These are phyloP conservation scores for Pseudofabraea citricarpa DNA, from an alignment of 2,329 filamentous ascomycete species.

Conservation along the genomic window DNA sequence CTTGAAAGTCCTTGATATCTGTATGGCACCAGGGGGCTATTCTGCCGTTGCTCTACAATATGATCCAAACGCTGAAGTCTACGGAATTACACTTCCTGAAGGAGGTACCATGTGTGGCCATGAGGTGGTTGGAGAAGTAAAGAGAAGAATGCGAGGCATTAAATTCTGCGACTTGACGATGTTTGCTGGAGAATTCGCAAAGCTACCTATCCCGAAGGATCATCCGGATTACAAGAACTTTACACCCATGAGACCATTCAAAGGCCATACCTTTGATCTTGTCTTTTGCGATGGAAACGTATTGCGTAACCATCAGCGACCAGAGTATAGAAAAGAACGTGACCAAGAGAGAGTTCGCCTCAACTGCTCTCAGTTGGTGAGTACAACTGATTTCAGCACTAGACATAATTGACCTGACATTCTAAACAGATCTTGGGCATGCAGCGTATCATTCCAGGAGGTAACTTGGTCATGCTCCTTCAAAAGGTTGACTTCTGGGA, in stretches of 20 bases:
- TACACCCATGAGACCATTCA: conserved; percentile 12
- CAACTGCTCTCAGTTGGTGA: conserved; percentile 4
- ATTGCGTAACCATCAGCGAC: conserved; percentile 19
- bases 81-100: conserved; percentile 15
- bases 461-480: conserved; percentile 20
- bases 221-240: conserved; percentile 14
- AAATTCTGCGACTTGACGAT: neutral
- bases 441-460: conserved; percentile 8
- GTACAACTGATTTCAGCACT: neutral
- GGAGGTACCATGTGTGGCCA: conserved; percentile 19
- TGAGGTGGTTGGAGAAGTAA: neutral
- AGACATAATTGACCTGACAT: neutral
- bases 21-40: conserved; percentile 21
- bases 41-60: conserved; percentile 14
- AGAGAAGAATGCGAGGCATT: neutral
- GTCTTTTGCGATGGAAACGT: conserved; percentile 23
- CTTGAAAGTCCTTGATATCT: conserved; percentile 21
- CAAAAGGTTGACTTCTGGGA: conserved; percentile 19
- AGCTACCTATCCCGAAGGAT: conserved; percentile 8
- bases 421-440: conserved; percentile 2
- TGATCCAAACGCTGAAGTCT: conserved; percentile 12
- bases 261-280: conserved; percentile 17
- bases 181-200: conserved; percentile 10
- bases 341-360: neutral
- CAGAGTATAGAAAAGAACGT: conserved; percentile 5